Conservation (phyloP, 2,329 filamentous ascomycete genomes). For the Pseudogymnoascus sp. region DNA sequence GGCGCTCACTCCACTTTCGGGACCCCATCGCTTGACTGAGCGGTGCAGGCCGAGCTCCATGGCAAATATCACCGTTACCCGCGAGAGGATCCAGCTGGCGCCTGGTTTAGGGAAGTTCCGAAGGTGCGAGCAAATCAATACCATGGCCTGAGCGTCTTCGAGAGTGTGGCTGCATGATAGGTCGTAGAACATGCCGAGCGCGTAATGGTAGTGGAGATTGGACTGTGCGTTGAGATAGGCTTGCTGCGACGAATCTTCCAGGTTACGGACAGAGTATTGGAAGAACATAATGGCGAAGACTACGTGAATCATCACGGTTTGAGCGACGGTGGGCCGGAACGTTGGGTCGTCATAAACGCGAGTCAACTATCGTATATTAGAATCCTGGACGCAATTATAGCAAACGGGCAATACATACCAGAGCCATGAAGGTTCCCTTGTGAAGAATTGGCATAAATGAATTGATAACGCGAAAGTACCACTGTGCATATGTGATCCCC, state of each 20-base stretch:
- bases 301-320: slow-evolving; percentile 67
- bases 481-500: slow-evolving; percentile 60
- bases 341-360: slow-evolving; percentile 61
- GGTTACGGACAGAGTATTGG: slow-evolving; percentile 65
- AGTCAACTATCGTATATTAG: slow-evolving; percentile 35
- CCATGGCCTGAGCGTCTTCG: slow-evolving; percentile 62
- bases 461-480: slow-evolving; percentile 66
- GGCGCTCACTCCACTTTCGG: slow-evolving; percentile 26
- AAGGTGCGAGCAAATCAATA: slow-evolving; percentile 62
- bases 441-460: slow-evolving; percentile 70
- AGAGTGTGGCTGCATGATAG: slow-evolving; percentile 53
- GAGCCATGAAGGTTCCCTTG: slow-evolving; percentile 59
- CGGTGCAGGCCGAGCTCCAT: slow-evolving; percentile 70
- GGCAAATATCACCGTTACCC: slow-evolving; percentile 56
- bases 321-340: slow-evolving; percentile 53
- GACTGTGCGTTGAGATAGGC: slow-evolving; percentile 53
- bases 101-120: slow-evolving; percentile 73
- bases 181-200: slow-evolving; percentile 58
- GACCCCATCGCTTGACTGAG: slow-evolving; percentile 51
- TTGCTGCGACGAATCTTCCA: slow-evolving; percentile 44
- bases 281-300: slow-evolving; percentile 70
- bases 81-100: slow-evolving; percentile 59
- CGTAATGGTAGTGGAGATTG: slow-evolving; percentile 71
- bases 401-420: slow-evolving; percentile 42
- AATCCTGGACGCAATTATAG: background rate